Base-by-base conservation (phyloP, 2,329 filamentous ascomycete species). In the Laburnicola sp. region DNA sequence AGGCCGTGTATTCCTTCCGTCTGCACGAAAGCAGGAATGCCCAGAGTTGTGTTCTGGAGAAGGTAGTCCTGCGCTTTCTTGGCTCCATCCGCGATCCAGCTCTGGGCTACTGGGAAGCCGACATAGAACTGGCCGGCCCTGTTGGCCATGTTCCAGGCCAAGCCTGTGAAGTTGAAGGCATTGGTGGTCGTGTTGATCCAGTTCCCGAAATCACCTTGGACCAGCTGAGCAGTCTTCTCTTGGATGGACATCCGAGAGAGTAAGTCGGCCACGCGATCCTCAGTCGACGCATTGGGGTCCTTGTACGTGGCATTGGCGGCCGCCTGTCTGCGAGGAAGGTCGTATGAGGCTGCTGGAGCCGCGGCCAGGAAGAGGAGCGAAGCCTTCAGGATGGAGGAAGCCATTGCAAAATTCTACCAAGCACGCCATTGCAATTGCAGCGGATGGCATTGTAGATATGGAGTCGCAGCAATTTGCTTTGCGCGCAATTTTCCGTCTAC, bases 1-100 rank as follows among this genome's bases (percentile, higher is more conserved):
- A 90, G 85, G 1, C 87, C 88, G 62, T 91, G 87, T 38, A 91
- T 86, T 32, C 84, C 86, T 71, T 91, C 88, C 3, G 82, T 87
- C 70, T 91, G 88, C 10, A 88, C 83, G 58, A 89, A 80, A 1
- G 87, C 84, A 5, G 88, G 88, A 45, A 91, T 91, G 8, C 66
- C 87, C 6, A 86, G 73, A 1, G 81, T 84, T 1, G 85, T 88
- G 57, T 86, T 83, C 16, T 88, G 76, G 41, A 85, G 60, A 2
- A 89, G 74, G 57, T 90, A 90, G 46, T 89, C 85, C 62, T 91
- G 87, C 2, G 79, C 88, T 32, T 76, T 74, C 68, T 83, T 83
- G 59, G 88, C 80, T 42, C 84, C 84, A 21, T 82, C 76, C 25
- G 81, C 79, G 39, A 90, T 79, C 74, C 80, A 84, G 45, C 83